Base-by-base conservation (phyloP, 2,329 filamentous ascomycete genomes). In the Metarhizium guizhouense region DNA sequence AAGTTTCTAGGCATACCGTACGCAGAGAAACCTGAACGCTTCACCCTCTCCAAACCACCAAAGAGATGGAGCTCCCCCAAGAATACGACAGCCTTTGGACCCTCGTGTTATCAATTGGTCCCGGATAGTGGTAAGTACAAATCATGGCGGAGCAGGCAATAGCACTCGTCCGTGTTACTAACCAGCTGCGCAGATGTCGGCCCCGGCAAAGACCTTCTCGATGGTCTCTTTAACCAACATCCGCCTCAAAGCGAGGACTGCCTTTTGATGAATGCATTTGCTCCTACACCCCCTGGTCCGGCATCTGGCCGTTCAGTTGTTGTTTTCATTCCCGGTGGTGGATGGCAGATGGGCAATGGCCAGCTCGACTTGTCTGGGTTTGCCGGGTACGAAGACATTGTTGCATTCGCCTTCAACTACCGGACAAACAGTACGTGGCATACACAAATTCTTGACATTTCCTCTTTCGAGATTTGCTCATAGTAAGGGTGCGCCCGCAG, bases 221-320 rank as follows among this genome's bases (percentile, higher is more conserved):
- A 61, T 14, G 43, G 52, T 2, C 29, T 68, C 2, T 66, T 65
- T 29, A 61, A 59, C 14, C 55, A 38, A 1, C 56, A 58, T 7
- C 16, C 61, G 1, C 50, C 55, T 4, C 62, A 66, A 51, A 67
- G 65, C 16, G 63, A 68, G 49, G 65, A 68, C 34, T 68, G 64
- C 18, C 60, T 68, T 4, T 63, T 56, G 30, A 57, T 67, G 2
- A 67, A 68, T 32, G 60, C 63, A 4, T 68, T 68, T 45, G 59
- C 62, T 4, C 65, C 64, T 0, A 43, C 58, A 4, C 51, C 29
- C 0, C 51, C 57, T 1, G 54, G 29, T 0, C 55, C 59, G 3
- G 36, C 42, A 6, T 50, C 52, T 2, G 61, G 62, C 4, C 58
- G 58, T 1, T 53, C 65, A 3, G 59, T 67, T 2, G 36, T 67